Conservation (phyloP, 331 rosid genomes). For the Erythrophleum ivorense region DNA sequence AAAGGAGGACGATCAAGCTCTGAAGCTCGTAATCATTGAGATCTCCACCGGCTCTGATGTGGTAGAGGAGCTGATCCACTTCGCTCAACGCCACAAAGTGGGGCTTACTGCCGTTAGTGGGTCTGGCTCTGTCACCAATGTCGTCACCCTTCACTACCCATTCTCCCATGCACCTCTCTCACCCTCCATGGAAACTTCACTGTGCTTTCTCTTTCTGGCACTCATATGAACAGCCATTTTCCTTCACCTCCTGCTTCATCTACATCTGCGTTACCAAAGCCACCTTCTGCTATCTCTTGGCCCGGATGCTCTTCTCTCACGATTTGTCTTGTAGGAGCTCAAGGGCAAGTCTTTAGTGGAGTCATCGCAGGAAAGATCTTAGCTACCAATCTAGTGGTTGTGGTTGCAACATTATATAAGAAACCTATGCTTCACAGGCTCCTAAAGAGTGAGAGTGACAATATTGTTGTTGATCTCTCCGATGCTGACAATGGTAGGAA, state of each 20-base stretch:
- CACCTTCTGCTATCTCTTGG: background rate
- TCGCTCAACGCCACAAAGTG: slow-evolving; percentile 35
- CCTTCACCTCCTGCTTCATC: background rate
- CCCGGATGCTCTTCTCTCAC: slow-evolving; percentile 44
- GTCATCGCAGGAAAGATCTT: slow-evolving; percentile 53
- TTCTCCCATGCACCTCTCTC: slow-evolving; percentile 6
- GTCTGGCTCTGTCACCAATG: slow-evolving; percentile 49
- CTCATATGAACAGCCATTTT: slow-evolving; percentile 12
- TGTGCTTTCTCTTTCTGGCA: slow-evolving; percentile 48
- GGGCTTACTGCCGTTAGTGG: slow-evolving; percentile 51
- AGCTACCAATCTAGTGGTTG: slow-evolving; percentile 48
- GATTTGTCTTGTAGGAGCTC: slow-evolving; percentile 44
- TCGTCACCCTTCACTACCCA: slow-evolving; percentile 43
- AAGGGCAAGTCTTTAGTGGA: slow-evolving; percentile 65
- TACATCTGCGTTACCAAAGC: background rate
- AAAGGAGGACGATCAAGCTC: slow-evolving; percentile 28
- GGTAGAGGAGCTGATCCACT: slow-evolving; percentile 46
- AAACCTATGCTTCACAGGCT: slow-evolving; percentile 42
- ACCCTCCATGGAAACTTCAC: slow-evolving; percentile 44
- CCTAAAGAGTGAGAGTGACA: slow-evolving; percentile 6
- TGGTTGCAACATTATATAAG: slow-evolving; percentile 40
- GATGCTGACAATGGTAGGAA: background rate
- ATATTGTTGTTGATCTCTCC: background rate
- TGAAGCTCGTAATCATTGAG: slow-evolving; percentile 48
- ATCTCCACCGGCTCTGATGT: slow-evolving; percentile 59